Evolutionary conservation across 1,284 basidiomycete genomes (phyloP).

Genomic region (Ganoderma lingzhi): DNA sequence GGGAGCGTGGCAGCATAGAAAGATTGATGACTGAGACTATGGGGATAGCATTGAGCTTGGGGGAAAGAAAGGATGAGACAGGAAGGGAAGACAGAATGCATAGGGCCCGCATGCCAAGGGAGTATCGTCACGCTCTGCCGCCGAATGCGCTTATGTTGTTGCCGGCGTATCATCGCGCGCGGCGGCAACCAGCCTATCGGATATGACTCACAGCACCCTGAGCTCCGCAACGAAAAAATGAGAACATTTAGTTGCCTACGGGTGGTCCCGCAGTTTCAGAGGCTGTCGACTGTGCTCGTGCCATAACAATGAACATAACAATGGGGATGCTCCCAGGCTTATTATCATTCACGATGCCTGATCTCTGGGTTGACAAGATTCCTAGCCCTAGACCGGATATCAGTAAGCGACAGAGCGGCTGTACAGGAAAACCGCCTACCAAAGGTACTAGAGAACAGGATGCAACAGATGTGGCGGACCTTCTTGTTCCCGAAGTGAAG

Average conservation of each 20-base stretch:
- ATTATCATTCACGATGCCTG: not conserved
- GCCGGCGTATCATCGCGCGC: no score
- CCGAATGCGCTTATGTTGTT: no score
- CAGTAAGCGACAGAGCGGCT: not conserved
- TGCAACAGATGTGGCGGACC: slow-evolving; percentile 4
- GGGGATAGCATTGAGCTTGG: slow-evolving; percentile 57
- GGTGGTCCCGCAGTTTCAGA: no score
- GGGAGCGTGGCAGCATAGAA: slow-evolving; percentile 81
- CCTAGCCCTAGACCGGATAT: not conserved
- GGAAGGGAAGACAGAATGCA: no score
- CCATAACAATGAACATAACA: not conserved
- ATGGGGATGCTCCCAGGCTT: not conserved
- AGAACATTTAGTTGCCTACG: no score
- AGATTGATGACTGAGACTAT: slow-evolving; percentile 82
- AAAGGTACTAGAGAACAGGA: slow-evolving; percentile 3
- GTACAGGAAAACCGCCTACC: not conserved
- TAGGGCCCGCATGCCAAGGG: not conserved
- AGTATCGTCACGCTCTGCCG: no score
- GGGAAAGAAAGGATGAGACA: not conserved
- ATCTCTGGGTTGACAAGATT: not conserved
- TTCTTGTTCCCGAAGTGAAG: slow-evolving; percentile 3
- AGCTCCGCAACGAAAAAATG: no score
- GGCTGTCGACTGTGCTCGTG: no score
- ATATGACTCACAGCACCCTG: no score
- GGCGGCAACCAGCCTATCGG: no score